Percentiles rank a stretch among this genome's conserved stretches.
Evolutionary conservation across 192 early-diverging fungal species (phyloP).

Genomic region (Paraglomus brasilianum): DNA sequence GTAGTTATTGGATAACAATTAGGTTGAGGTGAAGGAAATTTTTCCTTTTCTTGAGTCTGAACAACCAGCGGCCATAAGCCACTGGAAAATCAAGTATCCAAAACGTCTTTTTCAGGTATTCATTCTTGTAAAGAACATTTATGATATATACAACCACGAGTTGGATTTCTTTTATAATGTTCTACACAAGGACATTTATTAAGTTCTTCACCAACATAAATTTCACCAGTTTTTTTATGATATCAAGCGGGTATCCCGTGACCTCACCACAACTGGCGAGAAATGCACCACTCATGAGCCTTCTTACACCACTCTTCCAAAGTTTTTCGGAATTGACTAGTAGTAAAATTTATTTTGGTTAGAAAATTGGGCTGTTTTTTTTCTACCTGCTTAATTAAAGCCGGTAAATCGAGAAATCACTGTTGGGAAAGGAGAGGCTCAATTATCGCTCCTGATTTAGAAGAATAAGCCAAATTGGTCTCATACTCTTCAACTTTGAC

Average conservation of each 20-base stretch:
- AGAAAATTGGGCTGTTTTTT: conserved; percentile 14
- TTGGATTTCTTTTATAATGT: too few species aligned
- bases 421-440: conserved; percentile 3
- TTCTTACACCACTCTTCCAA: background rate
- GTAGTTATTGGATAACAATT: conserved; percentile 10
- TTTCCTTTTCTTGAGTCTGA: background rate
- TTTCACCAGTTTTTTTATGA: conserved; percentile 23
- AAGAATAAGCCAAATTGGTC: conserved; percentile 12
- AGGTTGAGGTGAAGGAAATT: background rate
- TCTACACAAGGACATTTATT: too few species aligned
- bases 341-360: background rate
- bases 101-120: conserved; percentile 16
- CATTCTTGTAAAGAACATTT: too few species aligned
- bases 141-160: too few species aligned
- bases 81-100: conserved; percentile 27
- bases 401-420: conserved; percentile 20
- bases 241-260: conserved; percentile 11
- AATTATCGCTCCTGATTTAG: background rate
- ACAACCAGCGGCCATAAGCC: conserved; percentile 10
- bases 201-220: conserved; percentile 7
- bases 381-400: background rate
- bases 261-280: conserved; percentile 24
- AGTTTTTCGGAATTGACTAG: background rate
- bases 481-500: conserved; percentile 5
- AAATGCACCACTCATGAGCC: conserved; percentile 8